phyloP scores from a whole-genome alignment of 257 asterid genomes.

The Phtheirospermum japonicum region DNA sequence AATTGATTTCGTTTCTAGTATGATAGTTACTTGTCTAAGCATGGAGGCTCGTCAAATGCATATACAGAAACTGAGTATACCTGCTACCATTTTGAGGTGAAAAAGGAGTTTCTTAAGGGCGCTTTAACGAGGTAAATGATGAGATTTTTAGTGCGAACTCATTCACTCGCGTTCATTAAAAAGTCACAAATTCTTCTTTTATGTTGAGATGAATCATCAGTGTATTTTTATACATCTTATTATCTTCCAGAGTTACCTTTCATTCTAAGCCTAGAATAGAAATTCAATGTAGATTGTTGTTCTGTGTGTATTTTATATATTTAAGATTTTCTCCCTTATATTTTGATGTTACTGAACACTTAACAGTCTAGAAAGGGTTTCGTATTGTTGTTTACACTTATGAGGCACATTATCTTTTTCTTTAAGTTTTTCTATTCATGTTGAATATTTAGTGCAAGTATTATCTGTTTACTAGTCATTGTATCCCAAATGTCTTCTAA shows the following conservation, averaged over 20 bases:
- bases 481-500: neutral
- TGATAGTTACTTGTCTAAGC: constrained; percentile 97
- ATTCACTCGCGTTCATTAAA: constrained; percentile 1
- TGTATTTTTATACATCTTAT: constrained; percentile 9
- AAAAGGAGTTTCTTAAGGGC: constrained; percentile 85
- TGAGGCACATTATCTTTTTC: too few relatives aligned
- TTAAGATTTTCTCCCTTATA: neutral
- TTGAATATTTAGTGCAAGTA: neutral
- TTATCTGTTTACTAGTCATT: neutral
- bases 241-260: constrained; percentile 1
- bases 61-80: constrained; percentile 99
- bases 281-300: neutral
- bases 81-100: constrained; percentile 96
- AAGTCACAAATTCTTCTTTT: neutral
- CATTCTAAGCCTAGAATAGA: neutral
- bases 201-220: constrained; percentile 7
- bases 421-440: too few relatives aligned
- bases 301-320: neutral
- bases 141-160: neutral
- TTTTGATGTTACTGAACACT: too few relatives aligned
- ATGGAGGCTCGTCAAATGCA: constrained; percentile 98
- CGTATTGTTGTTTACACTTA: constrained; percentile 15
- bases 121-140: constrained; percentile 77
- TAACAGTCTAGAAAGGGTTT: neutral
- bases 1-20: constrained; percentile 63